phyloP scores from a whole-genome alignment of 192 early-diverging fungal genomes.

The Rhizoclosmatium globosum region DNA sequence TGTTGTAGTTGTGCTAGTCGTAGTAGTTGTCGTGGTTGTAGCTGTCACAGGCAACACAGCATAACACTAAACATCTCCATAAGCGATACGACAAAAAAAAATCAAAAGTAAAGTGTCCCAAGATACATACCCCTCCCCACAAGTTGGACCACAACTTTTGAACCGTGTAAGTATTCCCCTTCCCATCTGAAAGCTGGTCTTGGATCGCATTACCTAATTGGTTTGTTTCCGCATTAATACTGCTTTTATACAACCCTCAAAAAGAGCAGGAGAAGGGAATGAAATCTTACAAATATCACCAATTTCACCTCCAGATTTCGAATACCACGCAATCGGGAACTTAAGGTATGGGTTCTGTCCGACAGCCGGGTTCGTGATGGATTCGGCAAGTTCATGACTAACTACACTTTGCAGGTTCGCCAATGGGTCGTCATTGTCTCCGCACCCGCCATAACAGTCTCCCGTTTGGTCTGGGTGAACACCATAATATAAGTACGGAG shows the following conservation, averaged over 20 bases:
- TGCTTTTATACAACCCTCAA: neutral
- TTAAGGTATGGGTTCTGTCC: constrained; percentile 26
- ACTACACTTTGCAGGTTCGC: constrained; percentile 44
- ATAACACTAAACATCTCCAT: constrained; percentile 1
- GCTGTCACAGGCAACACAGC: neutral
- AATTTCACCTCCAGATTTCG: constrained; percentile 39
- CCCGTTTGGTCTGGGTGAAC: constrained; percentile 50
- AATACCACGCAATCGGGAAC: constrained; percentile 46
- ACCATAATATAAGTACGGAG: constrained; percentile 40
- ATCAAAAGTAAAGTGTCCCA: neutral
- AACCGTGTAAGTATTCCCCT: constrained; percentile 40
- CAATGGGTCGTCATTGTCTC: constrained; percentile 31
- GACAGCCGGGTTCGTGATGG: constrained; percentile 40
- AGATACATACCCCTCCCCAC: neutral
- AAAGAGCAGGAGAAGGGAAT: neutral
- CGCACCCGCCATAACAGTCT: constrained; percentile 11
- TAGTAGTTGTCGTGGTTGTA: constrained; percentile 35
- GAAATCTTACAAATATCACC: constrained; percentile 38
- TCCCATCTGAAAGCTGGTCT: constrained; percentile 26
- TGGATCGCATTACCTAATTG: constrained; percentile 34
- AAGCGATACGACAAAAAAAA: neutral
- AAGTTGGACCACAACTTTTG: constrained; percentile 43
- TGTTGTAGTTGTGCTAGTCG: constrained; percentile 41
- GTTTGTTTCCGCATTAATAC: too few relatives aligned
- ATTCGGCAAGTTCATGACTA: constrained; percentile 47